A percentile compares a stretch with the other conserved stretches of the same genome.
These are phyloP conservation scores for Monilinia aucupariae DNA, from an alignment of 2,329 filamentous ascomycete genomes.

Conservation along the genomic window DNA sequence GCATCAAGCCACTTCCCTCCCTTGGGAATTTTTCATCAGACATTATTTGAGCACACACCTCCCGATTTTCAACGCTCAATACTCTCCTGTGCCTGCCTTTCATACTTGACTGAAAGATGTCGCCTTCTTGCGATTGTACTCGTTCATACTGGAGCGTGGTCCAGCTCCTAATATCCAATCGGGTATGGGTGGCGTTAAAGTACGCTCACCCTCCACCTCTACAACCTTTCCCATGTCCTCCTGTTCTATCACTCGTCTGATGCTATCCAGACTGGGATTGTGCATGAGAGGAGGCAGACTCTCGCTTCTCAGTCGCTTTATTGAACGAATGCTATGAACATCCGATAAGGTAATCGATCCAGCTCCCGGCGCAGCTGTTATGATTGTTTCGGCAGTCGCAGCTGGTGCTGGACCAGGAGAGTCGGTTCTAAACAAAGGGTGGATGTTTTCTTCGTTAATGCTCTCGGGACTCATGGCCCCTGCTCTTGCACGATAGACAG, in stretches of 20 bases:
- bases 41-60: conserved; percentile 1
- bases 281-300: conserved; percentile 50
- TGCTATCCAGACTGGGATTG: conserved; percentile 46
- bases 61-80: neutral
- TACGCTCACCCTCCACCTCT: conserved; percentile 38
- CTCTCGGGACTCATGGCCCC: conserved; percentile 34
- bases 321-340: conserved; percentile 45
- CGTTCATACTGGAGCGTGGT: conserved; percentile 45
- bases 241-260: conserved; percentile 27
- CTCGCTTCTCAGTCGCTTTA: conserved; percentile 51
- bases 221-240: conserved; percentile 30
- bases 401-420: conserved; percentile 61
- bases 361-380: conserved; percentile 64
- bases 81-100: conserved; percentile 21
- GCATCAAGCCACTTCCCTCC: conserved; percentile 27
- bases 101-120: neutral
- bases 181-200: conserved; percentile 55
- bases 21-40: neutral
- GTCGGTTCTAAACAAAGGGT: conserved; percentile 71
- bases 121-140: conserved; percentile 37
- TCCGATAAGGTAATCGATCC: conserved; percentile 55
- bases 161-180: conserved; percentile 55
- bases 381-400: conserved; percentile 63
- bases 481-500: conserved; percentile 14
- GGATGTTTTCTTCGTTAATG: conserved; percentile 60